Conservation (phyloP, 2,329 filamentous ascomycete species). For the Diaporthe sp. region DNA sequence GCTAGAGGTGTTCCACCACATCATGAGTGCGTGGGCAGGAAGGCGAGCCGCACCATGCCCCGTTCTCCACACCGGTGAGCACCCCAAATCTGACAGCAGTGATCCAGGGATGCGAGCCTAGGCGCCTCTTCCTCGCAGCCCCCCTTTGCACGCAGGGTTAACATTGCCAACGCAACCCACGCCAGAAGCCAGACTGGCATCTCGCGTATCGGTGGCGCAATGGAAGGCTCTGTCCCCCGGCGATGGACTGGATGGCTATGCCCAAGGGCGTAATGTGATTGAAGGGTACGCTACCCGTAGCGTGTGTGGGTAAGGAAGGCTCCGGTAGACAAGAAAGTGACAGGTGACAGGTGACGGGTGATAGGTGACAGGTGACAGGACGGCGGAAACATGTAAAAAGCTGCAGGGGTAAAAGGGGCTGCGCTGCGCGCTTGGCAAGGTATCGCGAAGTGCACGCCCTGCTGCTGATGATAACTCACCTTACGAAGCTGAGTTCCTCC, state of each 20-base stretch:
- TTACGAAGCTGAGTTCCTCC: constrained; percentile 77
- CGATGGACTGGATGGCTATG: background rate
- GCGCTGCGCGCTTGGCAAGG: background rate
- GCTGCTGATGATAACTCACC: constrained; percentile 60
- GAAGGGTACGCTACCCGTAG: constrained; percentile 6
- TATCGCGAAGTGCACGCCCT: constrained; percentile 12
- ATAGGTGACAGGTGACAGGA: constrained; percentile 21
- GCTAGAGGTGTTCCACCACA: constrained; percentile 17
- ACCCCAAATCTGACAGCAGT: background rate
- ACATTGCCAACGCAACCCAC: background rate
- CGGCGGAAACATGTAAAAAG: constrained; percentile 16
- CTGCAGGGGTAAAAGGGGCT: constrained; percentile 25
- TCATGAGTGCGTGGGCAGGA: constrained; percentile 11
- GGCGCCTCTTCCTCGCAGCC: background rate
- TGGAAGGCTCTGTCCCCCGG: background rate
- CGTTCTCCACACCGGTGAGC: constrained; percentile 32
- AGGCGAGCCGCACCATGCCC: constrained; percentile 23
- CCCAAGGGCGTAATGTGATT: background rate
- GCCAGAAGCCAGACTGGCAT: constrained; percentile 3
- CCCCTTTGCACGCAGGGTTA: background rate
- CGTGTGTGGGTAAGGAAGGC: background rate
- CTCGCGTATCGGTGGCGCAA: constrained; percentile 9
- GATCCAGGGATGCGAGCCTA: background rate
- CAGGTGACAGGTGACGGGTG: constrained; percentile 20
- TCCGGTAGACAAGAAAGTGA: background rate